Base-by-base conservation (phyloP, 2,329 filamentous ascomycete genomes). In the Chalaropsis ovoidea region DNA sequence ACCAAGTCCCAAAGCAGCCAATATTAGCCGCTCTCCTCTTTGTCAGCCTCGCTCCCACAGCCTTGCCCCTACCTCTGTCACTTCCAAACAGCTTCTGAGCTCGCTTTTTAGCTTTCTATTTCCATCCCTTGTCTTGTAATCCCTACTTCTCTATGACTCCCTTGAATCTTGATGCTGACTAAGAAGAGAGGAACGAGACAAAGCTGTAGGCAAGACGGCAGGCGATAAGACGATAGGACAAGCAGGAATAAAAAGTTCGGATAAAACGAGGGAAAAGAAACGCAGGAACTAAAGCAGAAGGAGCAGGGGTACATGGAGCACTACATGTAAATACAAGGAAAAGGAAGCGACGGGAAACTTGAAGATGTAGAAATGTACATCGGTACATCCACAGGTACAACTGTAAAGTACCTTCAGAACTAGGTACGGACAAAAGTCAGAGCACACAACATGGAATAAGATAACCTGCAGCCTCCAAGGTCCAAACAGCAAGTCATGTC, bases 241-340 rank as follows among this genome's bases (percentile, higher is more conserved):
- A 49, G 7, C n/a, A n/a, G 45, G 45, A 49, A 49, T 11, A 49
- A 49, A 31, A 27, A 56, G 31, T 43, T 43, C 11, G 24, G 58
- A 42, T 3, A 24, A 42, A 61, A 39, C 11, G 11, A 61, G 11
- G 24, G 11, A 42, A 15, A 39, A 35, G 54, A 35, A 58, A 39
- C 22, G 54, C 54, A 58, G 47, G 47, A 52, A 52, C 47, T 52
- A 52, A 52, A 52, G 47, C 54, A 58, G 54, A 35, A 58, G 54
- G 54, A 58, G 39, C 54, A 58, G 54, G 54, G 54, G 54, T 11
- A 35, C 24, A 17, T 35, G 54, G 15, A 35, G 24, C 54, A 52
- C 11, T 8, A 47, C n/a, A 19, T 47, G 43, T 15, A 3, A n/a
- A 15, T 17, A 47, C 43, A 47, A n/a, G 5, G 43, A 3, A 15